Conservation (phyloP, 352 stramenopile genomes). For the Halophytophthora polymorphica region DNA sequence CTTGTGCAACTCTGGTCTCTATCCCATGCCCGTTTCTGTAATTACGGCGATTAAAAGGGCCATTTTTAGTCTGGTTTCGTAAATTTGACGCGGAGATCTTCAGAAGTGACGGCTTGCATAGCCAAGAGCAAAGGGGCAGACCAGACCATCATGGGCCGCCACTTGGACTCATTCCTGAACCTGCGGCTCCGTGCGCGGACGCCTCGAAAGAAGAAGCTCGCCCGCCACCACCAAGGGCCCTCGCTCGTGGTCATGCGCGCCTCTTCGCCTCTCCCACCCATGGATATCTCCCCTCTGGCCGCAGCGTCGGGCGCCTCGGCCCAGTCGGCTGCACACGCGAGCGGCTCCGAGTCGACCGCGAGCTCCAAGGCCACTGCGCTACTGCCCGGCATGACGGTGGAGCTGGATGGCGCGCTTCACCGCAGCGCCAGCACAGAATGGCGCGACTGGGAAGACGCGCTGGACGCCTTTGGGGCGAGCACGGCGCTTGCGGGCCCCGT, state of each 20-base stretch:
- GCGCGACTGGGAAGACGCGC: conserved; percentile 37
- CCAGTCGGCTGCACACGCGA: neutral
- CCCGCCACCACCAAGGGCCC: neutral
- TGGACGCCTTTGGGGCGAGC: conserved; percentile 23
- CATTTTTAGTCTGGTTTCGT: too few relatives aligned
- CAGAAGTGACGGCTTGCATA: too few relatives aligned
- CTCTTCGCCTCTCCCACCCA: conserved; percentile 17
- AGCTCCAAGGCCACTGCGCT: neutral
- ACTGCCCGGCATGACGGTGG: conserved; percentile 1
- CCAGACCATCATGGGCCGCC: too few relatives aligned
- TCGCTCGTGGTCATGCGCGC: conserved; percentile 11
- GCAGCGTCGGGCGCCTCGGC: conserved; percentile 18
- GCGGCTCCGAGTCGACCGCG: neutral
- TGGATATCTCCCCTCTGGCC: conserved; percentile 8
- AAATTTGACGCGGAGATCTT: too few relatives aligned
- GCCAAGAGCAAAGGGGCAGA: too few relatives aligned
- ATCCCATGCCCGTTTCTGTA: too few relatives aligned
- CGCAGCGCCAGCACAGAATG: conserved; percentile 36
- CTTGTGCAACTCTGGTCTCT: too few relatives aligned
- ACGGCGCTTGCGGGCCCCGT: conserved; percentile 7
- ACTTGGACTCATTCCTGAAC: neutral
- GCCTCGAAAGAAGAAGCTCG: too few relatives aligned
- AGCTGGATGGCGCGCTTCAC: conserved; percentile 9
- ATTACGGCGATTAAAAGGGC: too few relatives aligned
- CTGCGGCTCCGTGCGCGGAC: too few relatives aligned